phyloP scores from a whole-genome alignment of 257 asterid genomes.

The Paulownia fortunei region DNA sequence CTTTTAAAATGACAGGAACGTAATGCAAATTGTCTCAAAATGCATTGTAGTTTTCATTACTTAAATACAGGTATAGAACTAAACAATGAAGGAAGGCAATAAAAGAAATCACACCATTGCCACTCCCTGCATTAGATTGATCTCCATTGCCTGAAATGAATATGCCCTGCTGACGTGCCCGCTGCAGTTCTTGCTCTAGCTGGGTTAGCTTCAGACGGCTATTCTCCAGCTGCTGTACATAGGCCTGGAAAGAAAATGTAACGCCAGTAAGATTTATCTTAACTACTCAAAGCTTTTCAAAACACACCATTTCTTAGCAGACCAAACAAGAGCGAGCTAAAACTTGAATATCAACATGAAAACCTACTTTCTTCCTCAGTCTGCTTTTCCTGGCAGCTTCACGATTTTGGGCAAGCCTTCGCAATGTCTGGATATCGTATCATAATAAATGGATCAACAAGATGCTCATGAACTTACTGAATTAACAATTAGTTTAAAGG shows the following conservation, averaged over 20 bases:
- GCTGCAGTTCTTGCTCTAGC: constrained; percentile 70
- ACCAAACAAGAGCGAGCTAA: background rate
- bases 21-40: no score
- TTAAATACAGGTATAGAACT: background rate
- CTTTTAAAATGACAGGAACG: no score
- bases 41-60: background rate
- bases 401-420: constrained; percentile 81
- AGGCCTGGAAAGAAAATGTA: constrained; percentile 49
- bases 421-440: constrained; percentile 46
- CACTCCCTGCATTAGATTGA: constrained; percentile 48
- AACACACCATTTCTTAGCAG: background rate
- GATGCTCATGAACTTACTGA: background rate
- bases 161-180: constrained; percentile 66
- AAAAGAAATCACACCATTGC: constrained; percentile 51
- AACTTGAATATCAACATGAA: background rate
- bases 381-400: constrained; percentile 88
- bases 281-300: background rate
- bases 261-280: background rate
- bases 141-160: constrained; percentile 64
- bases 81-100: background rate
- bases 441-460: constrained; percentile 25
- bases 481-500: background rate
- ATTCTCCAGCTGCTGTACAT: constrained; percentile 79
- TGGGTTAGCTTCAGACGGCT: constrained; percentile 71
- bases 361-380: constrained; percentile 73